Evolutionary conservation across 2,329 filamentous ascomycete species (phyloP).

Genomic region (Penicillium olsonii): DNA sequence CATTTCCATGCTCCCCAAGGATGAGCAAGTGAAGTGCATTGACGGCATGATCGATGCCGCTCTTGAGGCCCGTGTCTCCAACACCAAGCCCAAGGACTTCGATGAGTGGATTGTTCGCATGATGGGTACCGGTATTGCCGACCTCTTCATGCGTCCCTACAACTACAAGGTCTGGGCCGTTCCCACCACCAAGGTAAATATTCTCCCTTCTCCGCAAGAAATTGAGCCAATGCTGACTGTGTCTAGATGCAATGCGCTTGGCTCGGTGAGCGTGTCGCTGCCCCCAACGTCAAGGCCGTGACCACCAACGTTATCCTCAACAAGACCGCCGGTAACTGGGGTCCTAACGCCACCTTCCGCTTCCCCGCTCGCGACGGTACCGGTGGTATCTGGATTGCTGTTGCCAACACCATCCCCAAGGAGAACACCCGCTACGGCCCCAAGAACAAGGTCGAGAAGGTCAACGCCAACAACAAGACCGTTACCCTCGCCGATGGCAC

Average conservation of each 20-base stretch:
- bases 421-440: conserved; percentile 91
- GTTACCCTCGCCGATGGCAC: conserved; percentile 82
- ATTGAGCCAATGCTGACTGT: conserved; percentile 7
- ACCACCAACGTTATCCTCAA: conserved; percentile 93
- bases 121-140: conserved; percentile 83
- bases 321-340: conserved; percentile 97
- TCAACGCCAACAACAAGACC: conserved; percentile 81
- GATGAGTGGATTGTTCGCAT: conserved; percentile 97
- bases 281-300: conserved; percentile 90
- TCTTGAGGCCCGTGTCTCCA: conserved; percentile 79
- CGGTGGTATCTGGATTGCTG: conserved; percentile 98
- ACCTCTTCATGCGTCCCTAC: conserved; percentile 98
- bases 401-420: conserved; percentile 87
- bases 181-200: conserved; percentile 84
- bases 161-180: conserved; percentile 99
- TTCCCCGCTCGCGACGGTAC: conserved; percentile 96
- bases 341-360: conserved; percentile 95
- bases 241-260: conserved; percentile 95
- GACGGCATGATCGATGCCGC: conserved; percentile 96
- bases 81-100: conserved; percentile 92
- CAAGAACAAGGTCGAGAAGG: conserved; percentile 78
- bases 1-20: conserved; percentile 96
- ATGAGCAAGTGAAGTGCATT: conserved; percentile 92
- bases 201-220: not conserved
- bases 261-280: conserved; percentile 97